Conservation (phyloP, 2,329 filamentous ascomycete genomes). For the Aspergillus texensis region DNA sequence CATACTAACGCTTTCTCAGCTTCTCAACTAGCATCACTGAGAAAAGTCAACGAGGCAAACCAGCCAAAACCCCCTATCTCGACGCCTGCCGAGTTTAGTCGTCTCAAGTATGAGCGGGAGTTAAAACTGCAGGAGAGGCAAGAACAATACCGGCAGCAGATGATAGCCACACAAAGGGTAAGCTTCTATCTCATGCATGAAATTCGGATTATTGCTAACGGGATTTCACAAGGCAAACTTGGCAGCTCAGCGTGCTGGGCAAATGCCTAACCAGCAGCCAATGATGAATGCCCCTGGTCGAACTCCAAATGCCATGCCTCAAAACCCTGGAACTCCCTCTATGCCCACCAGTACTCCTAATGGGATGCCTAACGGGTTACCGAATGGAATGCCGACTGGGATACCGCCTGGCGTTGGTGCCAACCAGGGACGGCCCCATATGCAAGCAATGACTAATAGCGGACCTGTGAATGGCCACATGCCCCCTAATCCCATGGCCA, state of each 20-base stretch:
- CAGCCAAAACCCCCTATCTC: conserved; percentile 63
- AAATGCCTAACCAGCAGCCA: conserved; percentile 45
- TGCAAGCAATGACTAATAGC: conserved; percentile 46
- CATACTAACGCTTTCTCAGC: conserved; percentile 39
- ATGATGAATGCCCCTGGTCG: conserved; percentile 40
- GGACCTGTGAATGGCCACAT: conserved; percentile 52
- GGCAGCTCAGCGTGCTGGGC: conserved; percentile 46
- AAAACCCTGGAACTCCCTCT: conserved; percentile 33
- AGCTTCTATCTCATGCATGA: conserved; percentile 10
- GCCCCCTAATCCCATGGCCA: conserved; percentile 59
- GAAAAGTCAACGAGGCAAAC: conserved; percentile 75
- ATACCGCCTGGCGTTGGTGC: conserved; percentile 41
- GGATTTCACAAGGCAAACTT: conserved; percentile 39
- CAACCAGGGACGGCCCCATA: conserved; percentile 43
- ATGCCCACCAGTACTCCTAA: conserved; percentile 44
- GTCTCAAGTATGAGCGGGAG: conserved; percentile 85
- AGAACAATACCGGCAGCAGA: conserved; percentile 65
- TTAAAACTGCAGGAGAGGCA: conserved; percentile 63
- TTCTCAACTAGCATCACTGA: conserved; percentile 72
- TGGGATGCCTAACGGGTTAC: conserved; percentile 52
- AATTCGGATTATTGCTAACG: conserved; percentile 17
- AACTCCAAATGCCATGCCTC: conserved; percentile 44
- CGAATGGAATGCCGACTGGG: conserved; percentile 47
- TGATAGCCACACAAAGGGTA: conserved; percentile 59
- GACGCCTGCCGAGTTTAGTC: conserved; percentile 88